These are phyloP conservation scores for Botryotinia narcissicola DNA, from an alignment of 2,329 filamentous ascomycete species.

Conservation along the genomic window DNA sequence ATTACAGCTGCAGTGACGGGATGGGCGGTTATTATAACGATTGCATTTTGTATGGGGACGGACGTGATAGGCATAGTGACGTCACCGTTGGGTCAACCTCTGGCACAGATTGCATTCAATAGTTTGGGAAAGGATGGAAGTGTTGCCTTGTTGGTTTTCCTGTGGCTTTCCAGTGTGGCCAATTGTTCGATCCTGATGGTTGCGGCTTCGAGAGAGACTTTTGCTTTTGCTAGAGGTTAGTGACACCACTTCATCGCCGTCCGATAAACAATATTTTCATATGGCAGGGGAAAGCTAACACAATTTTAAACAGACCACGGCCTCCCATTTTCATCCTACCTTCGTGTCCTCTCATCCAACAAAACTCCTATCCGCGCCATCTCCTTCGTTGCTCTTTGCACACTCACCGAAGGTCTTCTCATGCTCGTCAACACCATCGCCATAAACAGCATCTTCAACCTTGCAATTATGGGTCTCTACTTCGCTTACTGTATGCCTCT, in stretches of 20 bases:
- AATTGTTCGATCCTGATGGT: constrained; percentile 39
- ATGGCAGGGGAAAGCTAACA: not conserved
- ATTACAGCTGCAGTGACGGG: constrained; percentile 43
- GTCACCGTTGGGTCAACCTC: constrained; percentile 50
- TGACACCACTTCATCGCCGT: not conserved
- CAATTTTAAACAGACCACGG: constrained; percentile 32
- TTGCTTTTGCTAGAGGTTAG: constrained; percentile 37
- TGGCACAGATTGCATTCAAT: constrained; percentile 58
- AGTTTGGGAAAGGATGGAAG: constrained; percentile 52
- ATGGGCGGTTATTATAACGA: constrained; percentile 57
- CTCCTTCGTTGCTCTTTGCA: constrained; percentile 33
- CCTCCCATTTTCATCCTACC: constrained; percentile 35
- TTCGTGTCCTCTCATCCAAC: constrained; percentile 35
- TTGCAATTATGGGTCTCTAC: constrained; percentile 39
- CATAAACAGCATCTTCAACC: constrained; percentile 39
- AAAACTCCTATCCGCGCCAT: constrained; percentile 37
- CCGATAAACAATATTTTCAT: not conserved
- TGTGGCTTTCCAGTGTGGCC: constrained; percentile 36
- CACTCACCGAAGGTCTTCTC: constrained; percentile 37
- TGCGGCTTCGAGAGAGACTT: constrained; percentile 37
- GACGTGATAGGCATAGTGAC: constrained; percentile 47
- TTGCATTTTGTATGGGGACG: constrained; percentile 54
- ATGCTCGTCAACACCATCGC: constrained; percentile 39
- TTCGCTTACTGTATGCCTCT: constrained; percentile 40
- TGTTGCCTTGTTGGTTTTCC: constrained; percentile 40